phyloP scores from a whole-genome alignment of 2,329 filamentous ascomycete species.

The Microsporum audouinii region DNA sequence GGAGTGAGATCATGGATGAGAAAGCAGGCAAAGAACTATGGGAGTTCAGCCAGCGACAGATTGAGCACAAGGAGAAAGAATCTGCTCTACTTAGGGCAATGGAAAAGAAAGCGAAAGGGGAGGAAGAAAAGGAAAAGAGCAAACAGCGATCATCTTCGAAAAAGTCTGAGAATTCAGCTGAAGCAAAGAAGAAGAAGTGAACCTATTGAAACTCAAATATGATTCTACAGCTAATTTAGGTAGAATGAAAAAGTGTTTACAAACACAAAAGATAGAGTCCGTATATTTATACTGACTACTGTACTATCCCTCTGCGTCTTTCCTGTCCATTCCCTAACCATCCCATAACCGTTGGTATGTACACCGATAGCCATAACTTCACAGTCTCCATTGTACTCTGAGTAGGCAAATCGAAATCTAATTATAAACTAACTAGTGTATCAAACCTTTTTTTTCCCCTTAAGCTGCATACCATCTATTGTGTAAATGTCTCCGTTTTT shows the following conservation, averaged over 20 bases:
- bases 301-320: not conserved
- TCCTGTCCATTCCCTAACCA: not conserved
- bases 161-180: not conserved
- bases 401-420: not conserved
- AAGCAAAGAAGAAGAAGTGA: constrained; percentile 1
- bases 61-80: constrained; percentile 71
- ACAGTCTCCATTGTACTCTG: not conserved
- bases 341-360: not conserved
- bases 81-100: constrained; percentile 52
- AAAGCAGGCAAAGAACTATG: constrained; percentile 72
- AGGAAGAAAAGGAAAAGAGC: constrained; percentile 9
- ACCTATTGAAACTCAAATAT: not conserved
- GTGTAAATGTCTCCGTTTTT: not conserved
- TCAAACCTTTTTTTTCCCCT: not conserved
- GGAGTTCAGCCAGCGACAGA: constrained; percentile 75
- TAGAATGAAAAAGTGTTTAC: not conserved
- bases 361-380: not conserved
- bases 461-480: not conserved
- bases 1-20: constrained; percentile 67
- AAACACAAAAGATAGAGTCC: not conserved
- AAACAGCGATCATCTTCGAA: constrained; percentile 14
- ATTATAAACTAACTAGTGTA: not conserved
- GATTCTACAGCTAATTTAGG: not conserved
- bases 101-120: constrained; percentile 43
- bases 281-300: not conserved